Conservation (phyloP, 2,329 filamentous ascomycete genomes). For the Ophiocordyceps unilateralis region DNA sequence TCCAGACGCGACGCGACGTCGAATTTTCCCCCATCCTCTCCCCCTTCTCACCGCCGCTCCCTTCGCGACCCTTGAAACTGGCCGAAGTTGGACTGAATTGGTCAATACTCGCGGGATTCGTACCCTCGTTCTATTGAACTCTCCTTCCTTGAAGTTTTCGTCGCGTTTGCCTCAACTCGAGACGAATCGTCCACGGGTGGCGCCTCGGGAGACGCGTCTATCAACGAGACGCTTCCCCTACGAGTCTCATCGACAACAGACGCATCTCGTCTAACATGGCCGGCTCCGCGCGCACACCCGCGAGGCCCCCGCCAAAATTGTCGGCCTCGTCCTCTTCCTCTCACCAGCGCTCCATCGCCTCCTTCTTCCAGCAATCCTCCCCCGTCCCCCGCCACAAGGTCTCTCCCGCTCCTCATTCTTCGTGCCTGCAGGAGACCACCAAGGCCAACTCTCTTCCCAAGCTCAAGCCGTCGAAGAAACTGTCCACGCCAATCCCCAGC, state of each 20-base stretch:
- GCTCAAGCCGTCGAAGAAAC: conserved; percentile 21
- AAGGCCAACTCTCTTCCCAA: conserved; percentile 21
- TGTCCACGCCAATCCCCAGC: conserved; percentile 58
- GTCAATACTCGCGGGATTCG: background rate
- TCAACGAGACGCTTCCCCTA: too few species aligned
- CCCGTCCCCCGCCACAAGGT: conserved; percentile 16
- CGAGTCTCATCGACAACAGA: too few species aligned
- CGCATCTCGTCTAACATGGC: conserved; percentile 4
- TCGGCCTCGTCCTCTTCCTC: conserved; percentile 12
- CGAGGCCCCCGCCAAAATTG: conserved; percentile 12
- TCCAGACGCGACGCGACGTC: background rate
- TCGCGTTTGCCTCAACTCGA: background rate
- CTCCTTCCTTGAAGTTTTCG: background rate
- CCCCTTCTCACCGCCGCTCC: background rate
- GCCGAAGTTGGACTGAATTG: background rate
- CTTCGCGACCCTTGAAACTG: background rate
- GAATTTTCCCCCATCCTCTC: background rate
- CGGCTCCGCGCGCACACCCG: conserved; percentile 15
- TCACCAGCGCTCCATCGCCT: conserved; percentile 25
- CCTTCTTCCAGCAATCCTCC: conserved; percentile 26
- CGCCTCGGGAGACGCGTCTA: background rate
- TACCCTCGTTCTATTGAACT: background rate
- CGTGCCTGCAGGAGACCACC: conserved; percentile 23
- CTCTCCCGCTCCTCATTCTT: conserved; percentile 13
- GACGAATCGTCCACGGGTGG: background rate